Base-by-base conservation (phyloP, 2,329 filamentous ascomycete genomes). In the Talaromyces marneffei region DNA sequence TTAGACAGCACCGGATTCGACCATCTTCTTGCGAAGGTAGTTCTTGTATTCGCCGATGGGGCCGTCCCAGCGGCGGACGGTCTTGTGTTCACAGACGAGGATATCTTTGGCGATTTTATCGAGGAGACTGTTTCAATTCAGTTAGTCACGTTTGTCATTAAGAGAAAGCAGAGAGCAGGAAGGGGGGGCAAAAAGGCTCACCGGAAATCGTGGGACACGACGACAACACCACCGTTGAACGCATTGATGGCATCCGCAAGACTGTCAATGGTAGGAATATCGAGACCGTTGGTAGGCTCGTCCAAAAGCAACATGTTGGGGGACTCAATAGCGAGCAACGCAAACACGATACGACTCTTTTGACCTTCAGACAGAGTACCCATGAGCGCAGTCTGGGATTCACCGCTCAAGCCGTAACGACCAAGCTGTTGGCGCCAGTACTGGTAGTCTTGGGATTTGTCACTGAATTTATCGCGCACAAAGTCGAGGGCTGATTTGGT, bases 81-180 rank as follows among this genome's bases (percentile, higher is more conserved):
- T 92, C 85, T 92, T 92, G 87, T 99, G 92, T 82, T 99, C 94
- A 79, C 95, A 99, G 61, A 99, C 94, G 80, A 99, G 87, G 78
- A 99, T 99, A 78, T 99, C 91, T 85, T 99, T 99, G 70, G 94
- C 94, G 77, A 99, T 97, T 84, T 96, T 97, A 86, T 99, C 94
- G 67, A 99, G 87, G 72, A 99, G 83, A 83, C 93, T 95, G 69
- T 55, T 48, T 35, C 54, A 61, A 37, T 68, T 64, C 64, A 46
- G 55, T 52, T 58, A 64, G 65, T 59, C 39, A 57, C 23, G 27
- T 56, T 66, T 62, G 64, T 57, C 40, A 65, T 53, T 65, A 44
- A 48, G 8, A 12, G 18, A 53, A 61, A 53, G 25, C 59, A 18
- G n/a, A n/a, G n/a, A n/a, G n/a, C n/a, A 6, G 12, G 7, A 20